Evolutionary conservation across 208 protist species (phyloP), one percentile per base, ranked within the genome.

Genomic region (Leishmania lainsoni): DNA sequence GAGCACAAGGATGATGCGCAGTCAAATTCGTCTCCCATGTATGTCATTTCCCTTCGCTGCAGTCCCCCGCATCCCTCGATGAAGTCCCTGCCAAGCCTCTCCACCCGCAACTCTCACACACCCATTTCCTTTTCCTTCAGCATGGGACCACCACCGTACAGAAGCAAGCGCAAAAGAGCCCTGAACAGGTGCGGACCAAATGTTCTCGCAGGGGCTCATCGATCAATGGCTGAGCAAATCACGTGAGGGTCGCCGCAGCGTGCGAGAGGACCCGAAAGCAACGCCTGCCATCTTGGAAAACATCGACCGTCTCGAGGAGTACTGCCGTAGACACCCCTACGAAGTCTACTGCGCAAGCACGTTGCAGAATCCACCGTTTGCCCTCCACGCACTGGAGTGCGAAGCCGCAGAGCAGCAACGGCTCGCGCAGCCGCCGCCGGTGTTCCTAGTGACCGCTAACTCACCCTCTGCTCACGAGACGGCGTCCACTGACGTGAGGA

Each of bases 161-260:
- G 20, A 51, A 73, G 0, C 42, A 45, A 49, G 8, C 16, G 2
- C 48, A 71, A 49, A 73, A 71, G n/a, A 22, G 48, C 6, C 17
- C 71, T 14, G 48, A n/a, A 5, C 22, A 61, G 32, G 72, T 32
- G 52, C 51, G 5, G 68, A 5, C 9, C 32, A 2, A 35, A 84
- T 84, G 81, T 80, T 84, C 66, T 69, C 75, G 16, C 81, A 84
- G 48, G 58, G 32, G 22, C 81, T 88, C 32, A 88, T 95, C 48
- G 78, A 90, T 65, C 93, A 90, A 88, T 97, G 93, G 92, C 86
- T 95, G 75, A 76, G 76, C 77, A 95, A 94, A 76, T 84, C 85
- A 14, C 71, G 86, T 20, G 89, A 92, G 68, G 86, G 93, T 32
- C 87, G 93, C 12, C 77, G 83, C 59, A 86, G 76, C 26, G 92